Evolutionary conservation across 495 filamentous ascomycete species (phyloP), one percentile per base, ranked within the genome.

Genomic region (Umbilicaria muhlenbergii): DNA sequence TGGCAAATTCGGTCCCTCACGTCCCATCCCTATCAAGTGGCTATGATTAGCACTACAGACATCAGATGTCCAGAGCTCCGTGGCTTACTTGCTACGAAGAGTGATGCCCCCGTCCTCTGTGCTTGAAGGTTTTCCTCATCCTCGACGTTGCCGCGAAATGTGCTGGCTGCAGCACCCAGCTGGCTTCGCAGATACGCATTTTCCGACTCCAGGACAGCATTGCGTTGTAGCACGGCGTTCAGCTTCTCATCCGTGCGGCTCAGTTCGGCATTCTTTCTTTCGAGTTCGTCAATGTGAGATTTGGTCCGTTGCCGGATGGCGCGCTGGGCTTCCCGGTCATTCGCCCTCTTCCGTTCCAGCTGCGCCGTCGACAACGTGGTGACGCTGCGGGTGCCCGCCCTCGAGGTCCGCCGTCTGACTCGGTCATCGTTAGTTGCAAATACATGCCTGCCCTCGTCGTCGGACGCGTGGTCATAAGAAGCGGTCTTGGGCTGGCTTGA

Each of bases 311-410:
- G 79, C 13, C 86, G 71, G 45, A 92, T 94, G 14, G 83, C 83
- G 39, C 83, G 74, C 58, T 94, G 86, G 14, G 86, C 86, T 60
- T 88, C 83, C 34, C 86, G 74, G 56, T 94, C 86, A 59, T 92
- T 92, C 54, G 83, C 84, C 43, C 86, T 73, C 61, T 94, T 94
- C 54, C 80, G 74, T 6, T 72, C 78, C 38, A 83, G 65, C 55
- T 86, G 80, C 4, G 24, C 24, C 5, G 24, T 28, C 4, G 24
- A 28, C 24, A 28, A 10, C 4, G 24, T 28, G 24, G 5, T 28
- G 24, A 28, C 24, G 24, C 24, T 28, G 4, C 24, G 5, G 24
- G 24, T 28, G 24, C 24, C 24, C 5, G 24, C 24, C 24, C 24
- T 28, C 24, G 24, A 5, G 24, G 8, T 28, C 5, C 24, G 24